These are phyloP conservation scores for Staphylotrichum longicolle DNA, from an alignment of 495 filamentous ascomycete species.

Conservation along the genomic window DNA sequence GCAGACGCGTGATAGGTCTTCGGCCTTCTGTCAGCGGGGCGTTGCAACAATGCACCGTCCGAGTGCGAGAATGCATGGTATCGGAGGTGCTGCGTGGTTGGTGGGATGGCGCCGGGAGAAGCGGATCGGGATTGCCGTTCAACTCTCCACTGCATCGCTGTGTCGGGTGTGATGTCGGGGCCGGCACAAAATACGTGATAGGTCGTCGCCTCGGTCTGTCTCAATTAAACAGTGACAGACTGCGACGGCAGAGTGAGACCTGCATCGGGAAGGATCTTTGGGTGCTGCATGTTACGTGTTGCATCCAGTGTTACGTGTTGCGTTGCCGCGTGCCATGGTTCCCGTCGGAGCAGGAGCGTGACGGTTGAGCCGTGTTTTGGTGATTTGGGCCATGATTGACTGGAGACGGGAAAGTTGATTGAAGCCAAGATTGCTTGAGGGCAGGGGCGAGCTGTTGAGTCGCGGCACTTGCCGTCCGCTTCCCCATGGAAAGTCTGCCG, in stretches of 20 bases:
- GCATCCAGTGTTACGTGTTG: background rate
- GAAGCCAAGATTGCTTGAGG: background rate
- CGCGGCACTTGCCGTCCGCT: background rate
- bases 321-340: conserved; percentile 7
- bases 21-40: background rate
- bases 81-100: background rate
- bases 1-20: conserved; percentile 6
- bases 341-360: background rate
- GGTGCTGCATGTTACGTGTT: background rate
- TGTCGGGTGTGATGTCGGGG: conserved; percentile 1
- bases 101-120: background rate
- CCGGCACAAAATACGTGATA: background rate
- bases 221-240: conserved; percentile 5
- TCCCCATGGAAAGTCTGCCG: too few species aligned
- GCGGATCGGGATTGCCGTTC: conserved; percentile 21
- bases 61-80: background rate
- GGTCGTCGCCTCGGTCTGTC: background rate
- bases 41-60: conserved; percentile 7
- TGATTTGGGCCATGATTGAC: background rate
- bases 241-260: too few species aligned
- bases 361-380: conserved; percentile 1
- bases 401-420: background rate
- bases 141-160: background rate
- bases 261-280: background rate
- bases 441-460: background rate